Percentiles rank a stretch among this genome's conserved stretches.
Conservation (phyloP, 495 filamentous ascomycete species). For the Annulohypoxylon stygium region DNA sequence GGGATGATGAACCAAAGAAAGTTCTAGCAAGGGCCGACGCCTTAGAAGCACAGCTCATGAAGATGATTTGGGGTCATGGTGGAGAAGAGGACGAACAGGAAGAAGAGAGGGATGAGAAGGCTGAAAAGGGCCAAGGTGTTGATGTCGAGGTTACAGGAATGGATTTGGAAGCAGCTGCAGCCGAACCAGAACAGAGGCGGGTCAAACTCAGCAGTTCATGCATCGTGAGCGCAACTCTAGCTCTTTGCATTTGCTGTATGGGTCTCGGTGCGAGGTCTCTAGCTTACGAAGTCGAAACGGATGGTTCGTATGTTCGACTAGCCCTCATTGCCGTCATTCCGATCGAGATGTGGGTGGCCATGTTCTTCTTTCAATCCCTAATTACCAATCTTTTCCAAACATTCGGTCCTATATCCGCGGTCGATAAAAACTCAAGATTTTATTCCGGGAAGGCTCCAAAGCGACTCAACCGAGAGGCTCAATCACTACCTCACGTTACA, state of each 20-base stretch:
- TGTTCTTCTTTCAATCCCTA: slow-evolving; percentile 75
- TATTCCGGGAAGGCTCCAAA: slow-evolving; percentile 69
- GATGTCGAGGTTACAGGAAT: slow-evolving; percentile 52
- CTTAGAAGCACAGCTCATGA: slow-evolving; percentile 67
- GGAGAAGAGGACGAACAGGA: slow-evolving; percentile 58
- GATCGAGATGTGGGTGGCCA: slow-evolving; percentile 67
- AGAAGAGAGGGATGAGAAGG: slow-evolving; percentile 58
- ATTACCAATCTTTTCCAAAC: slow-evolving; percentile 68
- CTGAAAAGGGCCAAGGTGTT: slow-evolving; percentile 48
- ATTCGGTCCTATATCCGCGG: slow-evolving; percentile 69
- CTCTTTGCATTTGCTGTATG: slow-evolving; percentile 65
- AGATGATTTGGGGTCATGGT: slow-evolving; percentile 65
- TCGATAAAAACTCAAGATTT: slow-evolving; percentile 69
- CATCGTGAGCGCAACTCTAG: slow-evolving; percentile 64
- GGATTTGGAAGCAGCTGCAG: slow-evolving; percentile 56
- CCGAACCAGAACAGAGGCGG: slow-evolving; percentile 55
- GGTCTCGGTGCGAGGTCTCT: slow-evolving; percentile 68
- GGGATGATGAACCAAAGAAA: slow-evolving; percentile 73
- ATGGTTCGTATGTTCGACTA: slow-evolving; percentile 62
- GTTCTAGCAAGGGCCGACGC: slow-evolving; percentile 63
- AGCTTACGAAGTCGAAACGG: slow-evolving; percentile 65
- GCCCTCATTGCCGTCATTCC: slow-evolving; percentile 62
- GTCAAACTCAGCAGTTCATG: slow-evolving; percentile 65
- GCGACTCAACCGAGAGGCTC: slow-evolving; percentile 59
- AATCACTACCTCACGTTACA: slow-evolving; percentile 73